Conservation (phyloP, 1,284 basidiomycete genomes). For the Austropuccinia psidii region DNA sequence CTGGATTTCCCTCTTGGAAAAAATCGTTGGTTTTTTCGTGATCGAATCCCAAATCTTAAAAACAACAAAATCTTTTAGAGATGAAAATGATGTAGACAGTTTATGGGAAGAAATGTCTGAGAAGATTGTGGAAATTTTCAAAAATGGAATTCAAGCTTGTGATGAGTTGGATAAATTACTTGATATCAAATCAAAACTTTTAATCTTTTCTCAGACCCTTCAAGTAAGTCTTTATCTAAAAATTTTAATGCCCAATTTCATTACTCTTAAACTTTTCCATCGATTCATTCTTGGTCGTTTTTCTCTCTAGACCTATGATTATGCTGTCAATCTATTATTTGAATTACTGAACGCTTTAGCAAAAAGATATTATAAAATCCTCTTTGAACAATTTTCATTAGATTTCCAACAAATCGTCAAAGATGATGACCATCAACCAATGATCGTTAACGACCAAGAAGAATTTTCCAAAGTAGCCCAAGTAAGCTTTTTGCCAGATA, state of each 20-base stretch:
- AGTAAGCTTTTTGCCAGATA: slow-evolving; percentile 72
- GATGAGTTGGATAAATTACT: slow-evolving; percentile 75
- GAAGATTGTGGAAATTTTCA: slow-evolving; percentile 68
- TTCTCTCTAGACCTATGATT: slow-evolving; percentile 21
- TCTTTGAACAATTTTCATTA: slow-evolving; percentile 71
- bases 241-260: too few species aligned
- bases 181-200: slow-evolving; percentile 71
- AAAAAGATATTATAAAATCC: slow-evolving; percentile 75
- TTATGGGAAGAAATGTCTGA: slow-evolving; percentile 86
- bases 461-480: slow-evolving; percentile 71
- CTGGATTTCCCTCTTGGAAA: slow-evolving; percentile 62
- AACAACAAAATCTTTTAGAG: slow-evolving; percentile 62
- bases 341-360: slow-evolving; percentile 78
- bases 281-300: slow-evolving; percentile 38
- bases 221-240: slow-evolving; percentile 58
- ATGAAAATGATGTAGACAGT: slow-evolving; percentile 83
- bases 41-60: slow-evolving; percentile 87
- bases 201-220: slow-evolving; percentile 83
- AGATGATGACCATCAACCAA: slow-evolving; percentile 84
- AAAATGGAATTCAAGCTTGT: slow-evolving; percentile 64
- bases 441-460: slow-evolving; percentile 66
- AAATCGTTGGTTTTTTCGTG: slow-evolving; percentile 98
- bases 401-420: slow-evolving; percentile 79
- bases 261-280: background rate
- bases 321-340: slow-evolving; percentile 58